Conservation (phyloP, 2,329 filamentous ascomycete species). For the Aspergillus aculeatinus region DNA sequence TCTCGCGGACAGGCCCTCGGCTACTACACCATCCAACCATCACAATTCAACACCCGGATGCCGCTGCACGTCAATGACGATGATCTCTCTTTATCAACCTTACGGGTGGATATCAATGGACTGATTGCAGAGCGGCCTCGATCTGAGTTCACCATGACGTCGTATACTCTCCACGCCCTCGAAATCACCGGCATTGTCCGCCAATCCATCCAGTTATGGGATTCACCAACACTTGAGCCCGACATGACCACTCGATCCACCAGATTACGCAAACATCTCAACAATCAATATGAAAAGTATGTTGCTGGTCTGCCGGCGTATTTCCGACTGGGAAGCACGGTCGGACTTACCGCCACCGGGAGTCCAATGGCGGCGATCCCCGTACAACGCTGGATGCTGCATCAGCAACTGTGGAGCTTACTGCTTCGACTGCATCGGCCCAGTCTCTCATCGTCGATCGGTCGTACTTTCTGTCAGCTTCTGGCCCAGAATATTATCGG, state of each 20-base stretch:
- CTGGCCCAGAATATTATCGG: constrained; percentile 16
- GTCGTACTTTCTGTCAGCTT: constrained; percentile 10
- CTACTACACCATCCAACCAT: constrained; percentile 19
- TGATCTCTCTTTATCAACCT: constrained; percentile 1
- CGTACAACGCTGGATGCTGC: constrained; percentile 18
- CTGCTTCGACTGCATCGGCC: constrained; percentile 16
- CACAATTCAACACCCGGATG: constrained; percentile 18
- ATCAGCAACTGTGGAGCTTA: constrained; percentile 21
- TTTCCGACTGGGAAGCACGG: constrained; percentile 14
- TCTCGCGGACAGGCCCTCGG: constrained; percentile 19
- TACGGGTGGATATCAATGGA: neutral
- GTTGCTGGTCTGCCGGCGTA: constrained; percentile 7
- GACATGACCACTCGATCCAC: neutral
- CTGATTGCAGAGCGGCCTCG: neutral
- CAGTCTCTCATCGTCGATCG: neutral
- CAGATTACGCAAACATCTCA: neutral
- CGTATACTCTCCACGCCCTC: neutral
- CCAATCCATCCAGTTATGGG: neutral
- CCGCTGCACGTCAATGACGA: constrained; percentile 20
- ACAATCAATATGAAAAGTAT: neutral
- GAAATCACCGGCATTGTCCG: neutral
- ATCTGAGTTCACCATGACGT: neutral
- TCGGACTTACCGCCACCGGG: constrained; percentile 12
- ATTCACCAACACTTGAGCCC: neutral
- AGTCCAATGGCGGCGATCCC: constrained; percentile 17